These are phyloP conservation scores for Alternaria novae-zelandiae DNA, from an alignment of 2,329 filamentous ascomycete species.

Conservation along the genomic window DNA sequence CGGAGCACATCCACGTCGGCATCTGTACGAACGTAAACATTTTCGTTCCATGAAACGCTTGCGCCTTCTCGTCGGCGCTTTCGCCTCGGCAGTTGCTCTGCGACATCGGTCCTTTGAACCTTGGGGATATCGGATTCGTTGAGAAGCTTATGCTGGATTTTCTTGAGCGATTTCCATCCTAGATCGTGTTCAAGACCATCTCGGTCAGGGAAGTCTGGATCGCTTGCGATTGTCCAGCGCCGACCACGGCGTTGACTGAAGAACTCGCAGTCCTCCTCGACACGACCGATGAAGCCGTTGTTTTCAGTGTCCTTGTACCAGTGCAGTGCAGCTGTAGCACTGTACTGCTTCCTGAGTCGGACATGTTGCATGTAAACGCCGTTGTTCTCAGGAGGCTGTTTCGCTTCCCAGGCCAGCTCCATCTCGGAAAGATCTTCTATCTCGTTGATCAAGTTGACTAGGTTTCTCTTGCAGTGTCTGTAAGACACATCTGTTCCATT, in stretches of 20 bases:
- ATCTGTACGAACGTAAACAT: conserved; percentile 6
- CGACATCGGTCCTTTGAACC: not conserved
- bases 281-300: not conserved
- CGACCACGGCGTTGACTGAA: not conserved
- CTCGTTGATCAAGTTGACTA: not conserved
- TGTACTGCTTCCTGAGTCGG: not conserved
- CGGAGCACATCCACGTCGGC: conserved; percentile 16
- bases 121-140: not conserved
- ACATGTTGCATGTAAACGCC: not conserved
- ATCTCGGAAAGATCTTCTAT: not conserved
- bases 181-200: not conserved
- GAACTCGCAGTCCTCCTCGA: not conserved
- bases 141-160: not conserved
- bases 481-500: not conserved
- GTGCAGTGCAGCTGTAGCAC: conserved; percentile 1
- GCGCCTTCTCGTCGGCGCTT: conserved; percentile 5
- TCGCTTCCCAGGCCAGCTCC: not conserved
- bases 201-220: not conserved
- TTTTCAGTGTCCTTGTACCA: not conserved
- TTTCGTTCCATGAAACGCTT: conserved; percentile 1
- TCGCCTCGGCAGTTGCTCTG: not conserved
- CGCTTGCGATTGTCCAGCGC: not conserved
- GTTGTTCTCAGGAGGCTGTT: not conserved
- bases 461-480: not conserved
- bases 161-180: not conserved